Evolutionary conservation across 257 asterid genomes (phyloP).

Genomic region (Fraxinus cuspidata): DNA sequence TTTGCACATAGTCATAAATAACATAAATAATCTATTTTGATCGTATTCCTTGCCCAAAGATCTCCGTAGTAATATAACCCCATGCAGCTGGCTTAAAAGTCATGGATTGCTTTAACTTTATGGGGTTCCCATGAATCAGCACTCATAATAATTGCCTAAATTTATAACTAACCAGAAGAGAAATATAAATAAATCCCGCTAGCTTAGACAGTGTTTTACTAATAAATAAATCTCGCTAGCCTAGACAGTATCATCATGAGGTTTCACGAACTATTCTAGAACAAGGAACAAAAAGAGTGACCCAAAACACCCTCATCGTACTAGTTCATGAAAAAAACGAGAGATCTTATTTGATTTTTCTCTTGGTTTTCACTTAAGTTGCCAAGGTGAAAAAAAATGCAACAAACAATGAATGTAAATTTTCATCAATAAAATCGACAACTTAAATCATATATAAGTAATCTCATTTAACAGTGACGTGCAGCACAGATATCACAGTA

Average conservation of each 20-base stretch:
- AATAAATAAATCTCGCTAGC: too few relatives aligned
- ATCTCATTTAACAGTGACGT: neutral
- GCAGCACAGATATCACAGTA: neutral
- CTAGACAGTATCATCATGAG: neutral
- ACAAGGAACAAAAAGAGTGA: neutral
- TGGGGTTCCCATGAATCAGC: neutral
- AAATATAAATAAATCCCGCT: conserved; percentile 13
- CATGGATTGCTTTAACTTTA: neutral
- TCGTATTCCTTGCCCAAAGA: too few relatives aligned
- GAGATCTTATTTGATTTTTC: conserved; percentile 1
- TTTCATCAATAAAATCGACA: neutral
- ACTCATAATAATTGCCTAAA: neutral
- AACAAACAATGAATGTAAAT: neutral
- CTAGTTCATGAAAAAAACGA: neutral
- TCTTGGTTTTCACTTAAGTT: conserved; percentile 12
- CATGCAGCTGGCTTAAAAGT: too few relatives aligned
- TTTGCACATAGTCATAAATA: too few relatives aligned
- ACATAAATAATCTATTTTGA: too few relatives aligned
- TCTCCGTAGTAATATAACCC: too few relatives aligned
- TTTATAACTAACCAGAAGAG: neutral
- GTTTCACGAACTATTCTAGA: neutral
- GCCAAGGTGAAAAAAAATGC: neutral
- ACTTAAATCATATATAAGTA: neutral
- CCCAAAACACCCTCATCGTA: neutral
- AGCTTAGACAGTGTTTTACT: neutral